Evolutionary conservation across 202 grass and related monocot genomes (phyloP).

Genomic region (Bolboschoenoplectus hybrid): DNA sequence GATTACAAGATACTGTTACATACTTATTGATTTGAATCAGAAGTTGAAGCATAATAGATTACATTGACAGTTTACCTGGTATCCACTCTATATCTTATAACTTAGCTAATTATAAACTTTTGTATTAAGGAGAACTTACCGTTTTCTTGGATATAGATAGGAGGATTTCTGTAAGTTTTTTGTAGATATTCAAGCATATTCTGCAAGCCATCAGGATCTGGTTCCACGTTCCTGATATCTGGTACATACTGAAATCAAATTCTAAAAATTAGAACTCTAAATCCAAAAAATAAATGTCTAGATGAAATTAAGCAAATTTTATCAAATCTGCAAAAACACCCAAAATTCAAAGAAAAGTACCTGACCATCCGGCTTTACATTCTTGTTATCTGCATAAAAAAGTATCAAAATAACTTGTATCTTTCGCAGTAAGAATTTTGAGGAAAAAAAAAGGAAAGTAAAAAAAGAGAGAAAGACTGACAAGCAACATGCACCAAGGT

Average conservation of each 20-base stretch:
- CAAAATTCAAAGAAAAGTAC: background rate
- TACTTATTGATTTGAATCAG: background rate
- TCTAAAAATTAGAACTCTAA: background rate
- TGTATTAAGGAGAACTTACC: constrained; percentile 44
- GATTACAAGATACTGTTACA: background rate
- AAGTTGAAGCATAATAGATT: constrained; percentile 18
- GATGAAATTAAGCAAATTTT: constrained; percentile 1
- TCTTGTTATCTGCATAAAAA: constrained; percentile 18
- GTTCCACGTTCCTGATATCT: background rate
- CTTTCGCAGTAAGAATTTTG: background rate
- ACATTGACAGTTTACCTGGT: background rate
- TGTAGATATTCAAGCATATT: constrained; percentile 53
- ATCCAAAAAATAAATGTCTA: background rate
- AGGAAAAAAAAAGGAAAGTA: background rate
- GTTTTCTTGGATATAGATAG: constrained; percentile 73
- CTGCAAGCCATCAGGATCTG: constrained; percentile 60
- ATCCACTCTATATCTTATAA: constrained; percentile 18
- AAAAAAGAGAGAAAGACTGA: constrained; percentile 35
- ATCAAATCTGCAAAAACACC: background rate
- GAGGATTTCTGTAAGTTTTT: constrained; percentile 56
- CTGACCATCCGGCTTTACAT: background rate
- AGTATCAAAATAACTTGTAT: background rate
- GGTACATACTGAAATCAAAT: constrained; percentile 47
- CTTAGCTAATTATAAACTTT: background rate
- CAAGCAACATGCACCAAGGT: constrained; percentile 40